These are phyloP conservation scores for Nicotiana obtusifolia DNA, from an alignment of 257 asterid species.

Conservation along the genomic window DNA sequence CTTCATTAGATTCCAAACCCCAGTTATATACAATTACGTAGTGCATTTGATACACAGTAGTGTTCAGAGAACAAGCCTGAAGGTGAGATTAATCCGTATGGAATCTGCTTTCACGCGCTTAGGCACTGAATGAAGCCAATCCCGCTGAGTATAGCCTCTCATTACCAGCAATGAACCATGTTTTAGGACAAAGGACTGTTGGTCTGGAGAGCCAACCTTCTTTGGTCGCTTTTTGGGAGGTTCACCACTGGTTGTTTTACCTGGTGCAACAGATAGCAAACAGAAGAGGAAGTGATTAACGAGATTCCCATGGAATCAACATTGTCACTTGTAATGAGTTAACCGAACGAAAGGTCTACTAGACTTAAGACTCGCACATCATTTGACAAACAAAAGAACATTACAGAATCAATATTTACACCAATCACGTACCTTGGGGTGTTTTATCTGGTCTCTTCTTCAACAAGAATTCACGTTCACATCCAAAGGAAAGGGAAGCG, in stretches of 20 bases:
- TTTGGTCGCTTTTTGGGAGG: slow-evolving; percentile 56
- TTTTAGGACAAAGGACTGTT: slow-evolving; percentile 50
- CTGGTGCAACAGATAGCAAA: slow-evolving; percentile 8
- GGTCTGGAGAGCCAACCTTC: slow-evolving; percentile 35
- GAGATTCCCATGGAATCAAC: neutral
- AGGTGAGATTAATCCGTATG: slow-evolving; percentile 73
- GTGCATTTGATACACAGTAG: neutral
- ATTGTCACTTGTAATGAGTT: neutral
- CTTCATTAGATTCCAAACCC: neutral
- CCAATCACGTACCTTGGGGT: slow-evolving; percentile 25
- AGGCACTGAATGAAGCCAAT: slow-evolving; percentile 95
- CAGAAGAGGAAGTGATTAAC: neutral
- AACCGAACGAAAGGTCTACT: neutral
- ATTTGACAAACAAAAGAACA: neutral
- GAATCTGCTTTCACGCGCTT: slow-evolving; percentile 76
- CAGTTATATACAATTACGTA: neutral
- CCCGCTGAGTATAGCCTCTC: slow-evolving; percentile 85
- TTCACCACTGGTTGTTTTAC: slow-evolving; percentile 33
- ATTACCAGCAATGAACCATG: slow-evolving; percentile 87
- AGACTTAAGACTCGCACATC: neutral
- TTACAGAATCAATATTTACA: neutral
- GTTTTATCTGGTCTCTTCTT: slow-evolving; percentile 60
- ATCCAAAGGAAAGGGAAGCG: slow-evolving; percentile 86
- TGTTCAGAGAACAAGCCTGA: slow-evolving; percentile 50
- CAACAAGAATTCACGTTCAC: slow-evolving; percentile 82